Evolutionary conservation across 345 rosid genomes (phyloP).

Genomic region (Mangifera indica): DNA sequence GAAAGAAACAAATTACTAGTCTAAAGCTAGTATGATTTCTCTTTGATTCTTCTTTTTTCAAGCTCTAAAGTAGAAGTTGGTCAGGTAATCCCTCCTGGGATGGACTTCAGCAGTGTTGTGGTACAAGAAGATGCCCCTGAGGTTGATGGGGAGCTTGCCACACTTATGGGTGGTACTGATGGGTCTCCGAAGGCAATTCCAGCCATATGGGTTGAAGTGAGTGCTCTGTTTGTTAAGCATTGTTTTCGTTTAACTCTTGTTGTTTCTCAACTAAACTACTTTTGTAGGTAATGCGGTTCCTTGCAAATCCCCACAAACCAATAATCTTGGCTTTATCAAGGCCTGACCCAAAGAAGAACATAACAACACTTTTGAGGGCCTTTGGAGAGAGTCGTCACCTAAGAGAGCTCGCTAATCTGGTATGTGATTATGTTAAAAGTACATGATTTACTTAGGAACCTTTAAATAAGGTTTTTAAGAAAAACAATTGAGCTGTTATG

Average conservation of each 20-base stretch:
- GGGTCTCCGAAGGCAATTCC: slow-evolving; percentile 91
- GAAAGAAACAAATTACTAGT: not conserved
- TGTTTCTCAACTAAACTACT: slow-evolving; percentile 10
- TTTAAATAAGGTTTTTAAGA: not conserved
- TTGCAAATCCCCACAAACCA: slow-evolving; percentile 92
- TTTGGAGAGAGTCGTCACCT: slow-evolving; percentile 91
- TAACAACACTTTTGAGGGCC: slow-evolving; percentile 89
- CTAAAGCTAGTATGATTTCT: not conserved
- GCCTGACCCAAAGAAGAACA: slow-evolving; percentile 95
- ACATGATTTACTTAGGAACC: not conserved
- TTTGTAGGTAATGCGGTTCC: slow-evolving; percentile 81
- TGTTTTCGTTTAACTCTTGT: not conserved
- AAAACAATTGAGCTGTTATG: slow-evolving; percentile 12
- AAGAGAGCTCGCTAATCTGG: slow-evolving; percentile 95
- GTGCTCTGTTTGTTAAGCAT: slow-evolving; percentile 22
- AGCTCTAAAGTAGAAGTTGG: slow-evolving; percentile 14
- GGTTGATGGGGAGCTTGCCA: slow-evolving; percentile 66
- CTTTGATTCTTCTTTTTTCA: slow-evolving; percentile 7
- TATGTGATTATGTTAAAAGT: slow-evolving; percentile 26
- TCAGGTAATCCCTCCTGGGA: slow-evolving; percentile 98
- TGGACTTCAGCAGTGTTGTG: slow-evolving; percentile 94
- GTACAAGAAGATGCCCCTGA: slow-evolving; percentile 88
- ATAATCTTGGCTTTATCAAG: slow-evolving; percentile 96
- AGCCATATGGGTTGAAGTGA: slow-evolving; percentile 87
- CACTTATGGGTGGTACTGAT: slow-evolving; percentile 45